Evolutionary conservation across 2,329 filamentous ascomycete genomes (phyloP), one percentile per base, ranked within the genome.

Genomic region (Fusarium pininemorale): DNA sequence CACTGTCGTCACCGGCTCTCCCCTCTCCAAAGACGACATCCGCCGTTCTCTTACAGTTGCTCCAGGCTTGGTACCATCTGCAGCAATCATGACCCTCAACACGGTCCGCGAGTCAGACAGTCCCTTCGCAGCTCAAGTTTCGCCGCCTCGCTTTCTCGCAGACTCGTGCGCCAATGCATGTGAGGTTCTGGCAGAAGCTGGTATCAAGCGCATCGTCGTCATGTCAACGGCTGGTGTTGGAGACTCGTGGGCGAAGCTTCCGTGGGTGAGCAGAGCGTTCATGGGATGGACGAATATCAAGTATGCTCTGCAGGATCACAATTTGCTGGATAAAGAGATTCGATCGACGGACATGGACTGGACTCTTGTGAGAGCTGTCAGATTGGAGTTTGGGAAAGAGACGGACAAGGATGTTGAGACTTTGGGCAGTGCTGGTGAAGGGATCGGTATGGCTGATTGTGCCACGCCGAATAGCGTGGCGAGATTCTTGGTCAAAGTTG

Each of bases 161-260:
- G 81, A 84, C 75, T 83, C 82, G 0, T 81, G 79, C 58, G 79
- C 80, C 71, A 83, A 81, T 59, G 58, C 66, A 9, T 82, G 81
- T 59, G 78, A 79, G 38, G 81, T 81, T 35, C 64, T 84, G 30
- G 62, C 77, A 44, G 44, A 82, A 6, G 77, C 77, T 24, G 79
- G 80, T 50, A 73, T 81, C 67, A 56, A 55, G 66, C 81, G 81
- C 53, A 69, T 84, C 13, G 79, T 83, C 4, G 73, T 84, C 18
- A 82, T 84, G 81, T 84, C 83, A 8, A 84, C 82, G 7, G 81
- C 80, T 6, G 83, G 83, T 35, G 82, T 79, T 24, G 83, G 82
- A 10, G 81, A 84, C 60, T 83, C 82, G 28, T 83, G 81, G 82
- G 63, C 14, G 3, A 80, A 79, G 6, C 63, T 84, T 22, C 80